Evolutionary conservation across 2,329 filamentous ascomycete genomes (phyloP), one percentile per base, ranked within the genome.

Genomic region (Monosporascus sp.): DNA sequence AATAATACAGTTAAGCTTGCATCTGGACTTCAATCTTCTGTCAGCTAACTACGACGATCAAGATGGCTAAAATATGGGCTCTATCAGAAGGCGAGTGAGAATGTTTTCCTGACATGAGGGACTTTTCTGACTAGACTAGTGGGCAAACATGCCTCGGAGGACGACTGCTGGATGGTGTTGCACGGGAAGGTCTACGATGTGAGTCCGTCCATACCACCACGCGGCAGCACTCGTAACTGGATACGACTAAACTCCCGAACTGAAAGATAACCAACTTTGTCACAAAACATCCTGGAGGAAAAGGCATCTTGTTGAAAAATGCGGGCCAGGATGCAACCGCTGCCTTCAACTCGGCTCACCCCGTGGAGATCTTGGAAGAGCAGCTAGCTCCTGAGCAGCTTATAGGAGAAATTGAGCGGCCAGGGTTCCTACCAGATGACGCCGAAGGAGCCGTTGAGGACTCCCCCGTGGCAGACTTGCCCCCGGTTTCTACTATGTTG

Each of bases 401-500:
- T 5, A 26, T 63, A 26, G 60, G 59, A 7, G 51, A 46, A 2
- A 19, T 57, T 38, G 54, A 59, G 4, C 37, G 20, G 17, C 22
- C 37, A 50, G 20, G 7, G 11, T 26, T 19, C 19, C n/a, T 5
- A 3, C 19, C 5, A 11, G 26, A 41, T 41, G 49, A 20, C n/a
- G 11, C 38, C 11, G 19, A 24, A 22, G 17, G 26, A 27, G 17
- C 5, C 14, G 41, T 9, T 26, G 47, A 51, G 24, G 38, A 38
- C 2, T 5, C 20, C 27, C 35, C 48, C 19, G 16, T 37, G 22
- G 22, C 37, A 2, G n/a, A 41, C 2, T 40, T 53, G 3, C 60
- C 55, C 2, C 50, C 60, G 1, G 48, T 60, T 7, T 49, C 48
- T 16, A 53, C 55, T 5, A 59, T 90, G 57, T 77, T 97, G 55